Evolutionary conservation across 352 stramenopile species (phyloP).

Genomic region (Phytophthora cryptogea): DNA sequence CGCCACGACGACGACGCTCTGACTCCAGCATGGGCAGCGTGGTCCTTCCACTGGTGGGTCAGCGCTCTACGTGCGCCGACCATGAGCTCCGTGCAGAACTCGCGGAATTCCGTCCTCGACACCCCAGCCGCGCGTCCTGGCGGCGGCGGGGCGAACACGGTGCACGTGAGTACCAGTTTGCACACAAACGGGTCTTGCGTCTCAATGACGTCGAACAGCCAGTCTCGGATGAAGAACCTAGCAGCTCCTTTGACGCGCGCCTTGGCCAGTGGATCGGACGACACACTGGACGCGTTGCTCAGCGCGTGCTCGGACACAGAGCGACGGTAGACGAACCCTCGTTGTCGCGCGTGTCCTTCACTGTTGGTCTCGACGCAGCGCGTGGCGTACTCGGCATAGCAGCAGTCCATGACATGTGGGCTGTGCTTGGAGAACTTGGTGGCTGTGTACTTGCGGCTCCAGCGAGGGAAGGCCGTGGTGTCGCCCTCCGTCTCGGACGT

Average conservation of each 20-base stretch:
- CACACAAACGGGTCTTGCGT: slow-evolving; percentile 60
- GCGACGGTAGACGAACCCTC: slow-evolving; percentile 76
- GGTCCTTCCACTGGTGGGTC: slow-evolving; percentile 58
- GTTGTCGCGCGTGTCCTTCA: slow-evolving; percentile 30
- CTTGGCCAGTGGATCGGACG: slow-evolving; percentile 39
- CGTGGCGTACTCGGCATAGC: slow-evolving; percentile 66
- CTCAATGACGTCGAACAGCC: slow-evolving; percentile 71
- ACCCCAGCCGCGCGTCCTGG: not conserved
- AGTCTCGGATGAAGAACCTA: slow-evolving; percentile 68
- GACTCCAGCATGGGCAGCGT: slow-evolving; percentile 30
- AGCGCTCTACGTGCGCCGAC: slow-evolving; percentile 56
- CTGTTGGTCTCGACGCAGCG: slow-evolving; percentile 34
- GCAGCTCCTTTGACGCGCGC: slow-evolving; percentile 34
- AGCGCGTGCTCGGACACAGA: slow-evolving; percentile 62
- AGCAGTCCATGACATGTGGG: slow-evolving; percentile 56
- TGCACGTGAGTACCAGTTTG: slow-evolving; percentile 73
- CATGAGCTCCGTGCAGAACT: slow-evolving; percentile 66
- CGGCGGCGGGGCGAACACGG: slow-evolving; percentile 47
- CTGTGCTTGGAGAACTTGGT: slow-evolving; percentile 65
- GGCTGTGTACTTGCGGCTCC: slow-evolving; percentile 69
- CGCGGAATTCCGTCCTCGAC: slow-evolving; percentile 55
- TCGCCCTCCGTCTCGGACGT: slow-evolving; percentile 38
- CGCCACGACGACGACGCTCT: slow-evolving; percentile 29
- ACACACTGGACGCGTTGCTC: slow-evolving; percentile 52
- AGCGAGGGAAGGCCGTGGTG: slow-evolving; percentile 54